A percentile compares a stretch with the other conserved stretches of the same genome.
Evolutionary conservation across 495 filamentous ascomycete species (phyloP).

Genomic region (Bacidia gigantensis): DNA sequence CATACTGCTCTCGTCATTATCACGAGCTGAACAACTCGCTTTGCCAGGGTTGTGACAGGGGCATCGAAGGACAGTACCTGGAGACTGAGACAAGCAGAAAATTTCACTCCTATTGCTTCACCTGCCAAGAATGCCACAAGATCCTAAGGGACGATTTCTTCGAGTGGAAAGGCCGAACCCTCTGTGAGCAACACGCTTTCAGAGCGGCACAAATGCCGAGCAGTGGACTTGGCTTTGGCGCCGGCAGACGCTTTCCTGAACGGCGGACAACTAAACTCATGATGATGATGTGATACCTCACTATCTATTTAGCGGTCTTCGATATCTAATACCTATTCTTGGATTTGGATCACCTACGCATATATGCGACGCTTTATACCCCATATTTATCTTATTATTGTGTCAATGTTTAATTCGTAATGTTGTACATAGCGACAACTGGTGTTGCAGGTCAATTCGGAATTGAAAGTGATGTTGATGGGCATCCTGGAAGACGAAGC

Average conservation of each 20-base stretch:
- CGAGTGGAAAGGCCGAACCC: constrained; percentile 50
- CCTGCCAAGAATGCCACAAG: constrained; percentile 51
- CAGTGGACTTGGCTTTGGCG: constrained; percentile 24
- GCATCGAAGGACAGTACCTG: constrained; percentile 93
- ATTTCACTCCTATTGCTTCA: constrained; percentile 79
- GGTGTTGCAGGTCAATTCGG: neutral
- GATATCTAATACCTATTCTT: neutral
- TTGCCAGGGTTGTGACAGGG: constrained; percentile 62
- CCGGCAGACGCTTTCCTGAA: constrained; percentile 41
- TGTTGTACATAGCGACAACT: constrained; percentile 4
- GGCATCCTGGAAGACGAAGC: too few relatives aligned
- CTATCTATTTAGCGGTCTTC: neutral
- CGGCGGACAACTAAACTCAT: constrained; percentile 74
- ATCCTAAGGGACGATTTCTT: constrained; percentile 56
- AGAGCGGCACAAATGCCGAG: constrained; percentile 37
- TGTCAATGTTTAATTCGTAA: constrained; percentile 8
- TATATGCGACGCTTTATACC: constrained; percentile 12
- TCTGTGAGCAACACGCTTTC: constrained; percentile 79
- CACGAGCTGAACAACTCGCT: constrained; percentile 80
- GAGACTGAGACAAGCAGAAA: constrained; percentile 66
- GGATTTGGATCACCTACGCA: neutral
- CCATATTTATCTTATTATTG: constrained; percentile 6
- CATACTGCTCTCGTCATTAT: constrained; percentile 88
- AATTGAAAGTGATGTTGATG: neutral
- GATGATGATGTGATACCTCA: constrained; percentile 62